A percentile compares a stretch with the other conserved stretches of the same genome.
These are phyloP conservation scores for Neckera pumila DNA, from an alignment of 225 moss, liverwort and hornwort species.

Conservation along the genomic window DNA sequence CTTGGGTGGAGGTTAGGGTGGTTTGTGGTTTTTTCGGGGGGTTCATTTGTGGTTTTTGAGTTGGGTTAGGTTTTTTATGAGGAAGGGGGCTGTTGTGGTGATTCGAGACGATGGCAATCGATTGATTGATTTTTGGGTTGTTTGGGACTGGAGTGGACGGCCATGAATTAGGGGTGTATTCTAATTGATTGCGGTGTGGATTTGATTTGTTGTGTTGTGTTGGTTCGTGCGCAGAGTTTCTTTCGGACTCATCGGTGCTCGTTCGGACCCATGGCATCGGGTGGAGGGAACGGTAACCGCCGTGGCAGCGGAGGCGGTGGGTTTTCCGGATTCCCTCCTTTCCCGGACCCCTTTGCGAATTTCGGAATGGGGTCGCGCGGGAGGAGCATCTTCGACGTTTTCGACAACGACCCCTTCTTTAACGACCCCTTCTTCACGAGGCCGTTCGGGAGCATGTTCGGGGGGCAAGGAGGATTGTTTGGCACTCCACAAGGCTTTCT, in stretches of 20 bases:
- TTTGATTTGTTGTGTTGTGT: not conserved
- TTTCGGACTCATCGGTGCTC: not conserved
- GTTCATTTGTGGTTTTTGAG: not conserved
- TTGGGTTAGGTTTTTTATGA: not conserved
- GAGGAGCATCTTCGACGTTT: constrained; percentile 31
- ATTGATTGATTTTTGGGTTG: not conserved
- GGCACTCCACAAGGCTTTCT: constrained; percentile 21
- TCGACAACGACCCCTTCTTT: constrained; percentile 45
- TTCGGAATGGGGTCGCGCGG: constrained; percentile 37
- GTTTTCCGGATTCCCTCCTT: constrained; percentile 13
- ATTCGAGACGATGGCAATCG: not conserved
- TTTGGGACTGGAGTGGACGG: not conserved
- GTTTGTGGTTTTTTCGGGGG: not conserved
- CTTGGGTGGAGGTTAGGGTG: not conserved
- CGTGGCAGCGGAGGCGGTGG: not conserved
- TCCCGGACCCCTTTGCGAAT: constrained; percentile 40
- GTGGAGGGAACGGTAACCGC: constrained; percentile 28
- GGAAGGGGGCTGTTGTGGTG: not conserved
- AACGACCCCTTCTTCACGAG: constrained; percentile 55
- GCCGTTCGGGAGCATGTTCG: constrained; percentile 37
- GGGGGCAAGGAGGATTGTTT: constrained; percentile 22
- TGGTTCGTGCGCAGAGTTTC: not conserved
- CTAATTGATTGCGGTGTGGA: not conserved
- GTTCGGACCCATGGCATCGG: constrained; percentile 15
- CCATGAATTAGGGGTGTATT: not conserved